Evolutionary conservation across 2,329 filamentous ascomycete genomes (phyloP).

Genomic region (Ilyonectria mors-panacis): DNA sequence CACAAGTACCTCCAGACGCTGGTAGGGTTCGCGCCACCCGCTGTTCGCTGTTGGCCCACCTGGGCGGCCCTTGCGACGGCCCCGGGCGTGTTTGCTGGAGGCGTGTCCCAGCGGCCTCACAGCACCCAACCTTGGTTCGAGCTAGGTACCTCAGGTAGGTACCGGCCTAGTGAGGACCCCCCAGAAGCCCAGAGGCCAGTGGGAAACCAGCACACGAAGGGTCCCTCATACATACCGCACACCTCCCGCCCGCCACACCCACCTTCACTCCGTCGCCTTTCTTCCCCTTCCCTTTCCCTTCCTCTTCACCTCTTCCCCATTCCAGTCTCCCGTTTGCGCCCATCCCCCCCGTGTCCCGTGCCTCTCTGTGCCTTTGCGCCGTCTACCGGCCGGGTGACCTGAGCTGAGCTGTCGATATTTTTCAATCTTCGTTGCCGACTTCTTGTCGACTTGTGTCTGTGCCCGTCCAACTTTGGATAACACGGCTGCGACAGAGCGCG

Average conservation of each 20-base stretch:
- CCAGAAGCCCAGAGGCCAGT: neutral
- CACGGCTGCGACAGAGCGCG: constrained; percentile 39
- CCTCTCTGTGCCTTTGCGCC: constrained; percentile 39
- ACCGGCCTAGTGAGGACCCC: constrained; percentile 24
- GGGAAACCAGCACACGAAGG: neutral
- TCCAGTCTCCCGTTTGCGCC: constrained; percentile 53
- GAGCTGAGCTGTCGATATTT: constrained; percentile 35
- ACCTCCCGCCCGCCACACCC: constrained; percentile 46
- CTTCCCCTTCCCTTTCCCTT: constrained; percentile 46
- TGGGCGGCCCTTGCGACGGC: constrained; percentile 37
- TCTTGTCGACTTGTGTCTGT: constrained; percentile 6
- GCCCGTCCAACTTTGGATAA: constrained; percentile 20
- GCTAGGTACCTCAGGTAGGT: constrained; percentile 17
- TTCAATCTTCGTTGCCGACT: constrained; percentile 10
- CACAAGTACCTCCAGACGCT: constrained; percentile 34
- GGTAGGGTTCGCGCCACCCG: constrained; percentile 50
- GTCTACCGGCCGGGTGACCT: constrained; percentile 38
- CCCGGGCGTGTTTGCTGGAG: constrained; percentile 16
- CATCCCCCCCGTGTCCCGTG: constrained; percentile 42
- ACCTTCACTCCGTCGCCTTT: constrained; percentile 41
- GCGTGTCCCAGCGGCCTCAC: neutral
- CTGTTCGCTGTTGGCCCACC: constrained; percentile 44
- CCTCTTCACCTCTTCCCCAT: constrained; percentile 50
- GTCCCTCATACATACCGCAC: constrained; percentile 45
- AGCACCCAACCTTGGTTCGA: neutral